These are phyloP conservation scores for Epipyxis sp. DNA, from an alignment of 108 stramenopile species.

Conservation along the genomic window DNA sequence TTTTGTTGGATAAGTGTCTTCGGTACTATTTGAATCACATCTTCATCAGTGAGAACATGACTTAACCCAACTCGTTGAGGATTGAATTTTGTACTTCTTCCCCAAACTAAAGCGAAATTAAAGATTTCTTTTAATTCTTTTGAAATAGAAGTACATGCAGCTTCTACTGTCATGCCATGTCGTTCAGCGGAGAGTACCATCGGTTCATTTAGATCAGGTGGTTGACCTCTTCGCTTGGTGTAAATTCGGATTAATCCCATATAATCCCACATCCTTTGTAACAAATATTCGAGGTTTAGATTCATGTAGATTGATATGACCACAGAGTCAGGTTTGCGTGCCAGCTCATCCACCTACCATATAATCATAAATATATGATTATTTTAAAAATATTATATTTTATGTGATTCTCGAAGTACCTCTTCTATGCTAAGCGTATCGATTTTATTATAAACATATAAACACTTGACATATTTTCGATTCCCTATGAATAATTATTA, in stretches of 20 bases:
- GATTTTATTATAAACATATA: conserved; percentile 98
- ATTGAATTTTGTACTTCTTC: conserved; percentile 82
- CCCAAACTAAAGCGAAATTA: conserved; percentile 99
- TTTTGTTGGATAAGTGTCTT: conserved; percentile 89
- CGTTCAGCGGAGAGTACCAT: conserved; percentile 88
- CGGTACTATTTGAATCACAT: conserved; percentile 95
- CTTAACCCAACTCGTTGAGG: conserved; percentile 91
- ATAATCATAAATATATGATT: conserved; percentile 94
- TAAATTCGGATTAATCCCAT: conserved; percentile 91
- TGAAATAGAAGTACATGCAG: conserved; percentile 54
- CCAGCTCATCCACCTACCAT: conserved; percentile 92
- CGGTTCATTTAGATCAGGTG: conserved; percentile 92
- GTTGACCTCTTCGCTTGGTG: conserved; percentile 77
- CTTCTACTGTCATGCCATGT: conserved; percentile 55
- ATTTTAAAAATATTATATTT: conserved; percentile 36
- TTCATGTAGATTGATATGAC: conserved; percentile 80
- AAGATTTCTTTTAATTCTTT: conserved; percentile 41
- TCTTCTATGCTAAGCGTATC: conserved; percentile 59
- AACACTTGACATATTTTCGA: conserved; percentile 77
- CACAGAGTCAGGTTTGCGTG: conserved; percentile 85
- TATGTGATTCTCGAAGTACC: not conserved
- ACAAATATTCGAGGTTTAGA: conserved; percentile 63
- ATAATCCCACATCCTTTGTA: conserved; percentile 89
- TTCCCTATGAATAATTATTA: too few species aligned
- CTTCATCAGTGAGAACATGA: conserved; percentile 89